These are phyloP conservation scores for Eragrostis nindensis DNA, from an alignment of 176 grass and related monocot genomes.

Conservation along the genomic window DNA sequence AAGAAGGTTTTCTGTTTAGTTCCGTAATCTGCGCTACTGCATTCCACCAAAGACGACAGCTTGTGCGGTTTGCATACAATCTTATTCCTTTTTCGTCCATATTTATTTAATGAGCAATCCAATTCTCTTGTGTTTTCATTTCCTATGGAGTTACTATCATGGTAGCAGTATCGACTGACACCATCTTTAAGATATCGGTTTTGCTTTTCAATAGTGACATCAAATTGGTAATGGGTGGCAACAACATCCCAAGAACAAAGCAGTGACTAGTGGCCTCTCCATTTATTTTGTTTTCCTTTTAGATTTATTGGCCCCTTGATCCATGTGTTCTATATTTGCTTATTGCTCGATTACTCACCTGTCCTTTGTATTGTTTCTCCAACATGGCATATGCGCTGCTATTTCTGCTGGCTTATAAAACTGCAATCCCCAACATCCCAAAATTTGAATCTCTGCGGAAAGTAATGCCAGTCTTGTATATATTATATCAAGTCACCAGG, in stretches of 20 bases:
- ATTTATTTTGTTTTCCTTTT: constrained; percentile 17
- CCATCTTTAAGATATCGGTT: constrained; percentile 20
- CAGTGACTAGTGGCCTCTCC: constrained; percentile 6
- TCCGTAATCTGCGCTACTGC: not conserved
- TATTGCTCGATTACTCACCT: not conserved
- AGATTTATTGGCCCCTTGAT: constrained; percentile 8
- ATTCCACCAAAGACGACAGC: not conserved
- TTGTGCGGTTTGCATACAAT: constrained; percentile 25
- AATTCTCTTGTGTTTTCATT: constrained; percentile 20
- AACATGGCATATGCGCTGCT: not conserved
- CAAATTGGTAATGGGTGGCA: constrained; percentile 26
- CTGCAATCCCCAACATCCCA: not conserved
- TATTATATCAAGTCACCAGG: not conserved
- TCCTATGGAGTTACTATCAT: not conserved
- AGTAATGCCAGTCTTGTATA: not conserved
- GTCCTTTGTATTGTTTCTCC: constrained; percentile 2
- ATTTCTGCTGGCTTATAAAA: constrained; percentile 21
- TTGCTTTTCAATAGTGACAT: constrained; percentile 28
- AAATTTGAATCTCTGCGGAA: constrained; percentile 4
- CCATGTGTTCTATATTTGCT: not conserved
- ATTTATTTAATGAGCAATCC: not conserved
- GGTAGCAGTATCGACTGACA: not conserved
- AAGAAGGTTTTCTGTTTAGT: too few species aligned
- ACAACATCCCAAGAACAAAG: constrained; percentile 19
- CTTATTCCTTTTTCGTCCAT: not conserved